Base-by-base conservation (phyloP, 1,284 basidiomycete genomes). In the Phylloporus gajari region DNA sequence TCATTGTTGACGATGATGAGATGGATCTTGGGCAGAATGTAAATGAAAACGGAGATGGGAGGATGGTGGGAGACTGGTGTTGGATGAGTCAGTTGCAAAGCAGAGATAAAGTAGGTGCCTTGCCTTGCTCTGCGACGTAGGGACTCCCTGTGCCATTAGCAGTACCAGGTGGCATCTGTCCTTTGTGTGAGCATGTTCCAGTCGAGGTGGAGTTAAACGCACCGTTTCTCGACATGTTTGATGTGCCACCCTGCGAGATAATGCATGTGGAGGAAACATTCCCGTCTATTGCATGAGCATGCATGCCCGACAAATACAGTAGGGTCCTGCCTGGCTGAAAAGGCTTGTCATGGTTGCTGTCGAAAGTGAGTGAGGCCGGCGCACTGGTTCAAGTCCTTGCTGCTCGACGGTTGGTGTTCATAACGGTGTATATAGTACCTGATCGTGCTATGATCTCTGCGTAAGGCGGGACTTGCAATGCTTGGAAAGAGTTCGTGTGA, bases 211-310 rank as follows among this genome's bases (percentile, higher is more conserved):
- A 60, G 70, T 44, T 44, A 6, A 44, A 87, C 93, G 84, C 79
- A 97, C 90, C 97, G 97, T 86, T 99, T 99, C 93, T 99, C 99
- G 75, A 99, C 97, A 68, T 98, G 97, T 85, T 99, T 99, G 86
- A 99, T 98, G 84, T 99, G 98, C 97, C 97, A 99, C 61, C 97
- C 98, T n/a, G 95, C 95, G 60, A 99, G 92, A 82, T 99, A 99
- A 84, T 98, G 88, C 6, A 99, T 95, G 71, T 93, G 90, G 74
- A 98, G 88, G 84, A 99, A 99, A 53, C 98, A 89, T 80, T 98
- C 95, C 82, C 90, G 96, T 91, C 81, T 93, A 92, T 66, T 91
- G 90, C 76, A 89, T 87, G 79, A 88, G 86, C 75, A 86, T 80
- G 77, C 87, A 87, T 84, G 88, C 86, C 83, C 89, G 89, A 76